A percentile compares a stretch with the other conserved stretches of the same genome.
These are phyloP conservation scores for Arthrinium puccinioides DNA, from an alignment of 2,329 filamentous ascomycete species.

Conservation along the genomic window DNA sequence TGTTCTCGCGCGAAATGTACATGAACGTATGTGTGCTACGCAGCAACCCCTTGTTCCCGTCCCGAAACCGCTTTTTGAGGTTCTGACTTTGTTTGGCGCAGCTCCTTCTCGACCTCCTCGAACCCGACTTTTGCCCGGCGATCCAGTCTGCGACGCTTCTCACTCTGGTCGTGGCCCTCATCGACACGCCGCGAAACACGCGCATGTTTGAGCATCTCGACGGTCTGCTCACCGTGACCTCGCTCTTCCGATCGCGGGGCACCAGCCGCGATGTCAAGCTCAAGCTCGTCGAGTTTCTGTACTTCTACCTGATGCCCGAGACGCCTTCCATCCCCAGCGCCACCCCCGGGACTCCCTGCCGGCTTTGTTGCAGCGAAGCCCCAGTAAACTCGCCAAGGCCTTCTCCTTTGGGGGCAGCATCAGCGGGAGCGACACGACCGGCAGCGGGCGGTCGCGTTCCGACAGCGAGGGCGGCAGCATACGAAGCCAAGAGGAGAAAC, in stretches of 20 bases:
- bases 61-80: too few relatives aligned
- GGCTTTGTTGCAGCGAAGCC: constrained; percentile 55
- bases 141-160: constrained; percentile 88
- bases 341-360: constrained; percentile 36
- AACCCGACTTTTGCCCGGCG: constrained; percentile 82
- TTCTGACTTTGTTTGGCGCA: too few relatives aligned
- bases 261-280: constrained; percentile 87
- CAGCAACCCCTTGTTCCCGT: too few relatives aligned
- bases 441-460: constrained; percentile 23
- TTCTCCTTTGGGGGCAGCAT: constrained; percentile 32
- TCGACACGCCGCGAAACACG: constrained; percentile 81
- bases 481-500: constrained; percentile 75
- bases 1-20: constrained; percentile 84
- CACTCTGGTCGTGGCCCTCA: constrained; percentile 80
- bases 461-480: constrained; percentile 35
- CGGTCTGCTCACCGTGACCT: constrained; percentile 84
- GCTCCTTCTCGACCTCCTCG: constrained; percentile 89
- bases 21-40: constrained; percentile 72
- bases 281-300: constrained; percentile 93
- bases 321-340: constrained; percentile 50
- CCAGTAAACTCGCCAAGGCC: constrained; percentile 58
- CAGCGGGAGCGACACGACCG: constrained; percentile 11
- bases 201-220: constrained; percentile 89
- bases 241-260: constrained; percentile 81
- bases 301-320: constrained; percentile 98